A percentile compares a stretch with the other conserved stretches of the same genome.
phyloP scores from a whole-genome alignment of 352 stramenopile species.

The Globisporangium middletonii region DNA sequence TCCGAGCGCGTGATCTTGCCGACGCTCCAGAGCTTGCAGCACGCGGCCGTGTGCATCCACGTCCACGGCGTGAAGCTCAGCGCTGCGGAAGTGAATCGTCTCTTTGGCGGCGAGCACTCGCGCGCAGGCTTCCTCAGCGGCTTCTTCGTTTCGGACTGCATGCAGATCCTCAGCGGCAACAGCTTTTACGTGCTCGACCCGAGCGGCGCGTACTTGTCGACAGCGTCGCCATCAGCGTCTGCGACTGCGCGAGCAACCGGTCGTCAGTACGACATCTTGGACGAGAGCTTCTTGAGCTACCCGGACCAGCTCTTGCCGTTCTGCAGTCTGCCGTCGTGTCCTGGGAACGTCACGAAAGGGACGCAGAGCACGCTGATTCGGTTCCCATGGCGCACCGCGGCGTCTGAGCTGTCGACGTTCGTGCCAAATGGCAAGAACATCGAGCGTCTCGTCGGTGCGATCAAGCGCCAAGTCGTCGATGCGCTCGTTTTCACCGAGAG shows the following conservation, averaged over 20 bases:
- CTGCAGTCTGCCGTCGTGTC: conserved; percentile 50
- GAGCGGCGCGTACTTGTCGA: conserved; percentile 34
- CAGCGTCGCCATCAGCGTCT: not conserved
- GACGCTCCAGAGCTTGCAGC: conserved; percentile 63
- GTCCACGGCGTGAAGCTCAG: conserved; percentile 53
- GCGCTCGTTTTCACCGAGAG: conserved; percentile 66
- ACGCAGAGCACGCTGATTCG: conserved; percentile 59
- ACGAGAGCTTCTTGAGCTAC: conserved; percentile 59
- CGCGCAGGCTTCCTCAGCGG: conserved; percentile 47
- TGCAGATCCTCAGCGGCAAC: conserved; percentile 75
- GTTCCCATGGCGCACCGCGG: conserved; percentile 54
- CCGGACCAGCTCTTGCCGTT: conserved; percentile 74
- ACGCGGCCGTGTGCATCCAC: conserved; percentile 66
- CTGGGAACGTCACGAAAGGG: conserved; percentile 42
- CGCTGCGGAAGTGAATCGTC: conserved; percentile 39
- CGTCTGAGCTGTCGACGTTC: conserved; percentile 35
- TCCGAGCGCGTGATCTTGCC: conserved; percentile 63
- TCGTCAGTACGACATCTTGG: conserved; percentile 54
- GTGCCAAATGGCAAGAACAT: conserved; percentile 14
- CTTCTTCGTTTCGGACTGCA: conserved; percentile 65
- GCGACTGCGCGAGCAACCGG: conserved; percentile 16
- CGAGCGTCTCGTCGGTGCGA: conserved; percentile 25
- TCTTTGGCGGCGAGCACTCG: conserved; percentile 47
- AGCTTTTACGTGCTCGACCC: conserved; percentile 76
- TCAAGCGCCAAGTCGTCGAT: conserved; percentile 45